phyloP scores from a whole-genome alignment of 2,329 filamentous ascomycete genomes.

The Colletotrichum brevisporum region DNA sequence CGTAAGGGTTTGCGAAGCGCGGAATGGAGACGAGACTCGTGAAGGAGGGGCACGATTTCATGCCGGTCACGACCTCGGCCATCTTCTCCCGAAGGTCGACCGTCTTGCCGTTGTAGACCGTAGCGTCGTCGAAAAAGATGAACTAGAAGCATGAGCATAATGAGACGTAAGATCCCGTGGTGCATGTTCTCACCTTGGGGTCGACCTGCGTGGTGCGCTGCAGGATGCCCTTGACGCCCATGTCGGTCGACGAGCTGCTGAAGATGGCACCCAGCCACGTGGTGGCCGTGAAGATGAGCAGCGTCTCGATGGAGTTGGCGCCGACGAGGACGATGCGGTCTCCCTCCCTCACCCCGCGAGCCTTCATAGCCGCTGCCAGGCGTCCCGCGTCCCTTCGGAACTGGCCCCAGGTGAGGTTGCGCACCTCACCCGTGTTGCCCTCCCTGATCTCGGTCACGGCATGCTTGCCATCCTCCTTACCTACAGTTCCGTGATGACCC shows the following conservation, averaged over 20 bases:
- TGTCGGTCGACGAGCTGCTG: constrained; percentile 83
- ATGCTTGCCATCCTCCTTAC: constrained; percentile 80
- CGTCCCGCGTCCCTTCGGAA: constrained; percentile 71
- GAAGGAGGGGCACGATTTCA: constrained; percentile 74
- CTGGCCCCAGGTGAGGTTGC: constrained; percentile 76
- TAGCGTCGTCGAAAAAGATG: constrained; percentile 87
- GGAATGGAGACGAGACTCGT: constrained; percentile 75
- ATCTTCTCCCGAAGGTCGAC: constrained; percentile 83
- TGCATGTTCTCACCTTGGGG: constrained; percentile 69
- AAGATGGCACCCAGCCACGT: constrained; percentile 82
- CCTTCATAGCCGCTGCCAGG: constrained; percentile 76
- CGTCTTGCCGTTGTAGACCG: constrained; percentile 84
- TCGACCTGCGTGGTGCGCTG: constrained; percentile 82
- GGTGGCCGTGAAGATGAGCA: constrained; percentile 78
- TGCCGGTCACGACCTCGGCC: constrained; percentile 72
- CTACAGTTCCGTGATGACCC: constrained; percentile 62
- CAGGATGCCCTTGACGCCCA: constrained; percentile 83
- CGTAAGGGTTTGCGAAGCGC: constrained; percentile 73
- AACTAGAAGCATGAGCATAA: constrained; percentile 52
- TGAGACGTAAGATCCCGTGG: constrained; percentile 26
- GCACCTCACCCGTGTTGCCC: constrained; percentile 65
- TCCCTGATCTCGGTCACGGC: constrained; percentile 82
- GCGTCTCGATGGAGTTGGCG: constrained; percentile 81
- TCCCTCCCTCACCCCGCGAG: constrained; percentile 76
- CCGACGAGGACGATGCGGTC: constrained; percentile 84